phyloP scores from a whole-genome alignment of 768 basidiomycete species.

The Tulasnella sp. region DNA sequence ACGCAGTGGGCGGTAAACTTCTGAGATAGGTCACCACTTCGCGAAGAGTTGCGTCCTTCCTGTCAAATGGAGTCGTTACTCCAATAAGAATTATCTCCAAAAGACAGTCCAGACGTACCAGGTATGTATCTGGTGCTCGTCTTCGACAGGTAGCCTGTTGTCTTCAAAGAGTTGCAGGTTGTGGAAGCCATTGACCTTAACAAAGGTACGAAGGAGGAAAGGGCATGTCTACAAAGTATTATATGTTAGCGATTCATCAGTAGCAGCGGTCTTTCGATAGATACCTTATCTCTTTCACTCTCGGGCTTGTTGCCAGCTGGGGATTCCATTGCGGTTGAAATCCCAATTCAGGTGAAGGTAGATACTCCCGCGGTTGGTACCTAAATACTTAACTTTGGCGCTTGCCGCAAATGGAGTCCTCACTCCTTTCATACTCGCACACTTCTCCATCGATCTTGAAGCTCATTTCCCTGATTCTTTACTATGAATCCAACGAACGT shows the following conservation, averaged over 20 bases:
- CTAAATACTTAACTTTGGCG: background rate
- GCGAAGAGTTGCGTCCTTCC: slow-evolving; percentile 81
- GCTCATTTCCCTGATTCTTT: background rate
- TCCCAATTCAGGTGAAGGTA: slow-evolving; percentile 1
- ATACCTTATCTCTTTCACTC: slow-evolving; percentile 18
- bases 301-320: slow-evolving; percentile 6
- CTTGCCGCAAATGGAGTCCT: background rate
- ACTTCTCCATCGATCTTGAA: background rate
- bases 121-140: slow-evolving; percentile 81
- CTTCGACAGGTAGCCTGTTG: slow-evolving; percentile 71
- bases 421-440: slow-evolving; percentile 1
- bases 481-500: background rate
- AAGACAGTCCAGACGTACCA: slow-evolving; percentile 53
- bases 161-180: slow-evolving; percentile 76
- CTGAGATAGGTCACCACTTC: slow-evolving; percentile 80
- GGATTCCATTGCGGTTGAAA: slow-evolving; percentile 21
- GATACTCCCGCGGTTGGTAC: background rate
- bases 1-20: slow-evolving; percentile 60
- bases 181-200: slow-evolving; percentile 81
- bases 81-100: background rate
- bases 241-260: background rate
- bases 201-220: slow-evolving; percentile 79
- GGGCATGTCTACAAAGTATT: slow-evolving; percentile 62
- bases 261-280: background rate
- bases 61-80: slow-evolving; percentile 40